A percentile compares a stretch with the other conserved stretches of the same genome.
phyloP scores from a whole-genome alignment of 2,329 filamentous ascomycete genomes.

The Ophioceras dolichostomum region DNA sequence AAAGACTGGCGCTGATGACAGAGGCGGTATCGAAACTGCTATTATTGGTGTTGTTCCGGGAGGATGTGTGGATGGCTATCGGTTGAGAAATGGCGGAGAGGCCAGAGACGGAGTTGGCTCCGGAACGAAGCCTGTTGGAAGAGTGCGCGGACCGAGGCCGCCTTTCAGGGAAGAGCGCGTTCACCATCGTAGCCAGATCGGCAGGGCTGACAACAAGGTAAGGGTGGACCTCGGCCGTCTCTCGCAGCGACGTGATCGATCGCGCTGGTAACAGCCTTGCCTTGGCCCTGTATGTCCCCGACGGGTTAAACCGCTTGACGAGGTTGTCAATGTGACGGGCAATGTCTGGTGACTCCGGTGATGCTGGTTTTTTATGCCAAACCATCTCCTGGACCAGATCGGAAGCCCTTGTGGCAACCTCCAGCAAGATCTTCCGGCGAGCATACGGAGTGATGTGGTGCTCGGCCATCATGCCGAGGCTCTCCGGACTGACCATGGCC shows the following conservation, averaged over 20 bases:
- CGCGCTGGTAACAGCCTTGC: constrained; percentile 57
- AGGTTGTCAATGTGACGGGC: constrained; percentile 62
- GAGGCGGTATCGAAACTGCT: constrained; percentile 52
- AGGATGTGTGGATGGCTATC: too few relatives aligned
- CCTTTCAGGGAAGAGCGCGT: constrained; percentile 70
- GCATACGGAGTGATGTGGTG: constrained; percentile 90
- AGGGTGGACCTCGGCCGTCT: constrained; percentile 67
- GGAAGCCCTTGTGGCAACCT: constrained; percentile 70
- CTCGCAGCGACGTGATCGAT: constrained; percentile 58
- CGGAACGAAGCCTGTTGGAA: constrained; percentile 53
- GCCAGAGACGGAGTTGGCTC: constrained; percentile 54
- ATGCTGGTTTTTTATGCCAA: constrained; percentile 38
- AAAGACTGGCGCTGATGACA: constrained; percentile 59
- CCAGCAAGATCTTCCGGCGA: constrained; percentile 66
- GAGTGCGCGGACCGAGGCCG: constrained; percentile 50
- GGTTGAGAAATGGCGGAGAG: constrained; percentile 56
- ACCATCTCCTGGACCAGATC: constrained; percentile 68
- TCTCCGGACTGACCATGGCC: constrained; percentile 82
- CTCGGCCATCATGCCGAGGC: constrained; percentile 64
- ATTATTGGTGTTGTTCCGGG: constrained; percentile 11
- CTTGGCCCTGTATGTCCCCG: constrained; percentile 31
- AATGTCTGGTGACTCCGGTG: constrained; percentile 39
- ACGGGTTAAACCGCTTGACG: constrained; percentile 48
- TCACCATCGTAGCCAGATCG: constrained; percentile 69
- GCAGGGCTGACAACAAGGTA: constrained; percentile 70